Percentiles rank a stretch among this genome's conserved stretches.
Evolutionary conservation across 495 filamentous ascomycete species (phyloP).

Genomic region (Coniosporium apollinis): DNA sequence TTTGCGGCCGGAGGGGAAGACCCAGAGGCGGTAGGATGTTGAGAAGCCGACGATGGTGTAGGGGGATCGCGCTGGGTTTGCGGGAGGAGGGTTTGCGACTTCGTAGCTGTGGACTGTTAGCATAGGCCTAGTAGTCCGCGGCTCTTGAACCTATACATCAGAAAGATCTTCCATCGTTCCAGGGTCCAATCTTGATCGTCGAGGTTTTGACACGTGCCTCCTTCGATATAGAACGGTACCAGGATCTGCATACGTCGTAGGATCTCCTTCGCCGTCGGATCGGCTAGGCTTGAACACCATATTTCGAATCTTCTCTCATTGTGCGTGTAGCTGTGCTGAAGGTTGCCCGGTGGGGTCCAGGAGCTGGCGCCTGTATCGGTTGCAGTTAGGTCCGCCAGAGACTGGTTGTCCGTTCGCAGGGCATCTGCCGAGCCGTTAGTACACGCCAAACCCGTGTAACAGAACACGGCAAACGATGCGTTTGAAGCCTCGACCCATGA

Average conservation of each 20-base stretch:
- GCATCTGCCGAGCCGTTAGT: too few relatives aligned
- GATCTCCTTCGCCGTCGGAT: conserved; percentile 43
- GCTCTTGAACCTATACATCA: conserved; percentile 31
- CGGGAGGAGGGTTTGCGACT: conserved; percentile 27
- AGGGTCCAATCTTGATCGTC: conserved; percentile 59
- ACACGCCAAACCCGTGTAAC: too few relatives aligned
- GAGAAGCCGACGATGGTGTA: conserved; percentile 75
- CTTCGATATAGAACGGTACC: conserved; percentile 83
- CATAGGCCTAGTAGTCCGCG: background rate
- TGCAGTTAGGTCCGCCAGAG: too few relatives aligned
- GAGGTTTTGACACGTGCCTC: conserved; percentile 52
- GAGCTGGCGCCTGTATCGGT: too few relatives aligned
- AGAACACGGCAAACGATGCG: too few relatives aligned
- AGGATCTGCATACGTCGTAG: conserved; percentile 67
- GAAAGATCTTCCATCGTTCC: conserved; percentile 76
- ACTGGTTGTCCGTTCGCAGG: too few relatives aligned
- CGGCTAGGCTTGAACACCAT: conserved; percentile 39
- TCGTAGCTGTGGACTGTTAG: conserved; percentile 37
- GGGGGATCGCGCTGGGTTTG: conserved; percentile 30
- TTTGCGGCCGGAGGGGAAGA: conserved; percentile 20
- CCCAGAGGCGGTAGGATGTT: conserved; percentile 74
- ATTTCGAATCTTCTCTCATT: conserved; percentile 40
- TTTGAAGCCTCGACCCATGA: too few relatives aligned
- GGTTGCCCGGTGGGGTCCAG: conserved; percentile 41
- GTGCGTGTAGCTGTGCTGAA: conserved; percentile 33